Evolutionary conservation across 2,329 filamentous ascomycete species (phyloP).

Genomic region (Penicillium sp.): DNA sequence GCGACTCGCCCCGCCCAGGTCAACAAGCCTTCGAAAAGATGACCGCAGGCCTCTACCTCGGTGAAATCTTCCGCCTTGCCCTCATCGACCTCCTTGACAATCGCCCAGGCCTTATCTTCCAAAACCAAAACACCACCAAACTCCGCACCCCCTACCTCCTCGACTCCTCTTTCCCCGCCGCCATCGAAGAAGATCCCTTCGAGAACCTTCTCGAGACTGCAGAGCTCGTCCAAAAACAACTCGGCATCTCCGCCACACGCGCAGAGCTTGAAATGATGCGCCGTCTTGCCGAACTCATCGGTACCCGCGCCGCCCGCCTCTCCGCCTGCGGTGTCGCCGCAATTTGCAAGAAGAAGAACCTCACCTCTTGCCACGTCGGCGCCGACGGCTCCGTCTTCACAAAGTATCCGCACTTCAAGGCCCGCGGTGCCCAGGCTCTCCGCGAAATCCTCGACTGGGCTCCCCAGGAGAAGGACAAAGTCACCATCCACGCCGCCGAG

Average conservation of each 20-base stretch:
- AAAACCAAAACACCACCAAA: slow-evolving; percentile 77
- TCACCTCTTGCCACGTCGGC: slow-evolving; percentile 86
- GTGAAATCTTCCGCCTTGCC: slow-evolving; percentile 90
- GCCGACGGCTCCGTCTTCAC: slow-evolving; percentile 98
- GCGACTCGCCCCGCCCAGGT: slow-evolving; percentile 87
- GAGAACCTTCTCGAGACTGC: slow-evolving; percentile 91
- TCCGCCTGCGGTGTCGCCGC: slow-evolving; percentile 94
- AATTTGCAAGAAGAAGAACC: slow-evolving; percentile 95
- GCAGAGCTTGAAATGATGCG: slow-evolving; percentile 89
- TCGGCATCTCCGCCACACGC: slow-evolving; percentile 71
- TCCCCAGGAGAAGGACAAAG: slow-evolving; percentile 80
- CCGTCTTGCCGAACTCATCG: slow-evolving; percentile 89
- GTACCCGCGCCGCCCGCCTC: slow-evolving; percentile 88
- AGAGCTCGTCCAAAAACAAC: slow-evolving; percentile 78
- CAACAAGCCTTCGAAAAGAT: slow-evolving; percentile 98
- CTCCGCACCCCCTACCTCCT: slow-evolving; percentile 87
- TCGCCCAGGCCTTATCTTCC: slow-evolving; percentile 76
- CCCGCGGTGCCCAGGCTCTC: slow-evolving; percentile 83
- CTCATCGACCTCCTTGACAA: slow-evolving; percentile 84
- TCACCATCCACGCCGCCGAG: slow-evolving; percentile 87
- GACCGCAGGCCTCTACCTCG: slow-evolving; percentile 92
- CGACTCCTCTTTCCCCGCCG: slow-evolving; percentile 90
- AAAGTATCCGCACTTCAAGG: slow-evolving; percentile 99
- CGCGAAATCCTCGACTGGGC: slow-evolving; percentile 97
- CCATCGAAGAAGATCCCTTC: slow-evolving; percentile 92